phyloP scores from a whole-genome alignment of 1,284 basidiomycete species.

The Psilocybe mexicana region DNA sequence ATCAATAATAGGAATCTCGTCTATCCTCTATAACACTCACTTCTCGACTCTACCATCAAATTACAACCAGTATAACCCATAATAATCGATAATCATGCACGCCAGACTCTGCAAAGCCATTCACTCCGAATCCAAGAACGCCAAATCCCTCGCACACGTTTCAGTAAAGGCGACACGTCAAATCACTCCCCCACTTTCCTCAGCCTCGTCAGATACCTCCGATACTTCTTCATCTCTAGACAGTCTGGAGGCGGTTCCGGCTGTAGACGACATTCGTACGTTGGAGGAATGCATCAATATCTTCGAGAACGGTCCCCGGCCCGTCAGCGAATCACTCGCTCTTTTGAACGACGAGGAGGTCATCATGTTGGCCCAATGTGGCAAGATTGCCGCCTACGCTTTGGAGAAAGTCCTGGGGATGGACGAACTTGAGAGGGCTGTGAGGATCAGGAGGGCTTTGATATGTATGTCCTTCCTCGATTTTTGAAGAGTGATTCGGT shows the following conservation, averaged over 20 bases:
- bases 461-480: constrained; percentile 66
- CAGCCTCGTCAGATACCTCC: constrained; percentile 21
- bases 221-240: constrained; percentile 14
- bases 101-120: background rate
- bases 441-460: constrained; percentile 84
- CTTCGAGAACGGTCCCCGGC: constrained; percentile 82
- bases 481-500: background rate
- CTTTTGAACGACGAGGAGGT: constrained; percentile 92
- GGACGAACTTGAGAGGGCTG: constrained; percentile 80
- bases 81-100: background rate
- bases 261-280: constrained; percentile 44
- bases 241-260: constrained; percentile 1
- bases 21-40: background rate
- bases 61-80: background rate
- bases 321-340: constrained; percentile 53
- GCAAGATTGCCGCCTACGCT: constrained; percentile 93
- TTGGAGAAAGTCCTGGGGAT: constrained; percentile 83
- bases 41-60: background rate
- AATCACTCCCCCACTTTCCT: constrained; percentile 17
- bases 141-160: background rate
- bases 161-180: background rate
- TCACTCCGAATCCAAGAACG: background rate
- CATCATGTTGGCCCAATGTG: constrained; percentile 85
- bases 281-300: constrained; percentile 86
- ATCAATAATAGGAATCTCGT: background rate